phyloP scores from a whole-genome alignment of 345 rosid genomes.

The Sonneratia alba region DNA sequence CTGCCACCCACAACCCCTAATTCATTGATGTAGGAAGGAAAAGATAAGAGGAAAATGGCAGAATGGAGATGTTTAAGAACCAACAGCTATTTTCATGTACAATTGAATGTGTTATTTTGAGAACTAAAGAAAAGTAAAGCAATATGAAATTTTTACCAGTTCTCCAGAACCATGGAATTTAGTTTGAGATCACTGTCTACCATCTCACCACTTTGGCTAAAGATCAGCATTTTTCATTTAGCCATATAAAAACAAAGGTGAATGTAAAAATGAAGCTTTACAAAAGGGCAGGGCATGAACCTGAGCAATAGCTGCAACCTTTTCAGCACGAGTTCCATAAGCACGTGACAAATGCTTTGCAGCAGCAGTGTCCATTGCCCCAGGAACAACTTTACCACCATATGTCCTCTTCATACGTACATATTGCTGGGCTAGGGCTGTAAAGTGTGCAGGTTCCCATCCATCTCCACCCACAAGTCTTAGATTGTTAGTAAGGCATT shows the following conservation, averaged over 20 bases:
- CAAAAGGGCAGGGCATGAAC: conserved; percentile 16
- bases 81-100: no score
- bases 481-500: conserved; percentile 52
- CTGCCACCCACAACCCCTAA: neutral
- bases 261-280: neutral
- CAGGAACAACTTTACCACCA: conserved; percentile 79
- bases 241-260: neutral
- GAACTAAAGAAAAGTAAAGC: no score
- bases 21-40: neutral
- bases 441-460: conserved; percentile 84
- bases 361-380: conserved; percentile 71
- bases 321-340: conserved; percentile 75
- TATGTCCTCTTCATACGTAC: conserved; percentile 73
- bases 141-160: no score
- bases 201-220: neutral
- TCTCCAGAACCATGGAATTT: no score
- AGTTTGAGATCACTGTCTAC: neutral
- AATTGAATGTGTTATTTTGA: no score
- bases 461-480: conserved; percentile 74
- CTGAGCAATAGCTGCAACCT: conserved; percentile 90
- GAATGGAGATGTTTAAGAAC: no score
- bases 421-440: conserved; percentile 78
- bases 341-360: conserved; percentile 94
- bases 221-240: neutral
- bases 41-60: neutral